Percentiles rank a stretch among this genome's conserved stretches.
Conservation (phyloP, 768 basidiomycete species). For the Neoboletus magnificus region DNA sequence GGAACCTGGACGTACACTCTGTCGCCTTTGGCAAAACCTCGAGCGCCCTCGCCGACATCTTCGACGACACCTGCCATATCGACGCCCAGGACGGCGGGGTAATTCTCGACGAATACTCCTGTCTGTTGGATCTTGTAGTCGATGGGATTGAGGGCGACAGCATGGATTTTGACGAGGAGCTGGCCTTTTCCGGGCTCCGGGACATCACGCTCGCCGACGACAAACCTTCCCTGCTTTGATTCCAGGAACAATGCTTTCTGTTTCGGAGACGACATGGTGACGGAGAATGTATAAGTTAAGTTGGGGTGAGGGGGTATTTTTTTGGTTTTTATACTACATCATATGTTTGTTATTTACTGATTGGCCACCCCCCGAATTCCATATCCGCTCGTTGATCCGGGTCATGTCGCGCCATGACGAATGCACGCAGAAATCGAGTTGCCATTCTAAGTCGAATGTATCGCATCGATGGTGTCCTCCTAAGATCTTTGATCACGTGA, state of each 20-base stretch:
- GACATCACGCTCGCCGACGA: slow-evolving; percentile 23
- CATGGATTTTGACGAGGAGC: slow-evolving; percentile 39
- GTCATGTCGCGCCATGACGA: slow-evolving; percentile 31
- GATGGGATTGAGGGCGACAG: slow-evolving; percentile 45
- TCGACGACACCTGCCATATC: slow-evolving; percentile 40
- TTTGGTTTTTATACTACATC: slow-evolving; percentile 14
- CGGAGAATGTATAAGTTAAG: slow-evolving; percentile 15
- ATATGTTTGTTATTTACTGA: slow-evolving; percentile 26
- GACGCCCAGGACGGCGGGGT: slow-evolving; percentile 34
- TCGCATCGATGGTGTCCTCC: slow-evolving; percentile 32
- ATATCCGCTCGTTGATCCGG: slow-evolving; percentile 24
- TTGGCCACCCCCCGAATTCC: slow-evolving; percentile 31
- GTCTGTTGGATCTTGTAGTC: slow-evolving; percentile 38
- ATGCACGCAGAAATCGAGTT: slow-evolving; percentile 29
- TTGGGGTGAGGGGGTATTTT: background rate
- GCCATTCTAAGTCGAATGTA: slow-evolving; percentile 30
- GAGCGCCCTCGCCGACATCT: slow-evolving; percentile 37
- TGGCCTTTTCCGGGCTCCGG: slow-evolving; percentile 38
- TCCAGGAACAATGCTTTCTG: slow-evolving; percentile 31
- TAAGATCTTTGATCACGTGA: slow-evolving; percentile 25
- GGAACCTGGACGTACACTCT: slow-evolving; percentile 31
- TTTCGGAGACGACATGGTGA: slow-evolving; percentile 22
- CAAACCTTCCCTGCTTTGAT: slow-evolving; percentile 28
- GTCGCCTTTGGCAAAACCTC: slow-evolving; percentile 37
- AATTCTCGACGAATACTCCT: slow-evolving; percentile 33